A percentile compares a stretch with the other conserved stretches of the same genome.
phyloP scores from a whole-genome alignment of 805 yeast species.

The Metschnikowia cubensis region DNA sequence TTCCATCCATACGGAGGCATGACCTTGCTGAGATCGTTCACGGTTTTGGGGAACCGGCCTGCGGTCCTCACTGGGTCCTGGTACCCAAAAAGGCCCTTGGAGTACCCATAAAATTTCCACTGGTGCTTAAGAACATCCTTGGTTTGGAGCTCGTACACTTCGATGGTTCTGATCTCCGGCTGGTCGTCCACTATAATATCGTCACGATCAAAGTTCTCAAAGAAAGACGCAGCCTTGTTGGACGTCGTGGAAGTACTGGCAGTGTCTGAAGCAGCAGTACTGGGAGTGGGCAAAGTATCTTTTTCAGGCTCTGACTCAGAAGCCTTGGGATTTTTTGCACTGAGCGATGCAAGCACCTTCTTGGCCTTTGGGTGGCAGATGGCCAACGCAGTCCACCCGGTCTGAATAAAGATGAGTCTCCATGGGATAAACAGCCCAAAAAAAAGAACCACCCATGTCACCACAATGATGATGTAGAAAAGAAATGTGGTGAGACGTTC shows the following conservation, averaged over 20 bases:
- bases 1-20: constrained; percentile 72
- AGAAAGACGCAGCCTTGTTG: not conserved
- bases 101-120: constrained; percentile 61
- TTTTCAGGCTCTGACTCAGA: constrained; percentile 24
- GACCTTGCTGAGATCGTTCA: constrained; percentile 49
- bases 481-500: constrained; percentile 63
- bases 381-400: constrained; percentile 54
- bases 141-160: constrained; percentile 71
- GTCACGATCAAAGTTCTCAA: constrained; percentile 35
- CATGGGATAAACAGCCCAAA: constrained; percentile 57
- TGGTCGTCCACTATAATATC: constrained; percentile 69
- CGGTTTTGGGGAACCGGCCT: constrained; percentile 64
- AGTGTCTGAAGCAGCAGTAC: not conserved
- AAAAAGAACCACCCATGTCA: constrained; percentile 39
- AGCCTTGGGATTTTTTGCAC: constrained; percentile 25
- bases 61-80: constrained; percentile 37
- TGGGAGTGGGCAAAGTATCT: not conserved
- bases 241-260: not conserved
- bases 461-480: constrained; percentile 34
- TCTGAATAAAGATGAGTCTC: constrained; percentile 50
- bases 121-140: constrained; percentile 55
- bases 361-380: constrained; percentile 58
- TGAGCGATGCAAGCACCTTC: constrained; percentile 23
- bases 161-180: constrained; percentile 60
- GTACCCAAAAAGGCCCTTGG: constrained; percentile 52